Evolutionary conservation across 345 rosid genomes (phyloP), one percentile per base, ranked within the genome.

Genomic region (Boechera divaricarpa): DNA sequence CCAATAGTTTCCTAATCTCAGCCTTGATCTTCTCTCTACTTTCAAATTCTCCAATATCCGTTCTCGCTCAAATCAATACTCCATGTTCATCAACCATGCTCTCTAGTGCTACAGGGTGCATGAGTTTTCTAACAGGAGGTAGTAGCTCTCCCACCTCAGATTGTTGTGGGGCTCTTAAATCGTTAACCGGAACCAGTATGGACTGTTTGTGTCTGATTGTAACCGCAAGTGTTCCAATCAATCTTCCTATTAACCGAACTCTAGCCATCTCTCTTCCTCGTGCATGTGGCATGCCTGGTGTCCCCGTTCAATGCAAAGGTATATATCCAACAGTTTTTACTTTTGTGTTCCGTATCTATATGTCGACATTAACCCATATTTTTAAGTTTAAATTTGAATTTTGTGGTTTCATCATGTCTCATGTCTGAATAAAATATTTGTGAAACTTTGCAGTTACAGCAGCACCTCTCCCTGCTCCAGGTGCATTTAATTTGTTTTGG

Each of bases 271-370:
- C 90, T 55, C 97, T 92, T 32, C 98, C 99, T 72, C 89, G 89
- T 0, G 91, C 92, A 9, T 92, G 98, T 77, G 90, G 87, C 83
- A 86, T 86, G 89, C 67, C 90, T 9, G 79, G 88, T 10, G 89
- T 92, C 65, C 91, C 98, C 7, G 66, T 92, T 73, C 85, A 86
- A 69, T 92, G 99, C 94, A 83, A 88, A 83, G 88, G 95, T 92
- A 36, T 41, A 3, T 45, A 16, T 16, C 16, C 16, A 16, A 16
- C 16, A 16, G 16, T 16, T 16, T 16, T 16, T 16, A 16, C 16
- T 16, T 16, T 16, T 16, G 16, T 16, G 16, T 16, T 16, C 16
- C 16, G 16, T 16, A 39, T 41, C 2, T 42, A 58, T 42, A 16
- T 8, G 10, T 41, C 6, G 4, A 16, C 29, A 24, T 48, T 48